These are phyloP conservation scores for Diaporthe amygdali DNA, from an alignment of 2,329 filamentous ascomycete species.

Conservation along the genomic window DNA sequence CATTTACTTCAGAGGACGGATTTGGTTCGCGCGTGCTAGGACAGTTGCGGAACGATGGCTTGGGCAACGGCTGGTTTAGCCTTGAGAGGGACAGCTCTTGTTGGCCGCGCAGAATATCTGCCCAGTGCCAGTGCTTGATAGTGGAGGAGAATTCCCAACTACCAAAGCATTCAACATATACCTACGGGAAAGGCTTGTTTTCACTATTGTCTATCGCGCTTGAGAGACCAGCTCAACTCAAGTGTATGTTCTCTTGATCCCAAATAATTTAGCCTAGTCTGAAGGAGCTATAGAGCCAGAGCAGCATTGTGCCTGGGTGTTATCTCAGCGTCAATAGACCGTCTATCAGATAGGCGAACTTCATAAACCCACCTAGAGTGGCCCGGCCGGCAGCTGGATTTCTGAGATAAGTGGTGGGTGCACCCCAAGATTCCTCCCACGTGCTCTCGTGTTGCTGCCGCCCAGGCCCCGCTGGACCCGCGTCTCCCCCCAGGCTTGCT, in stretches of 20 bases:
- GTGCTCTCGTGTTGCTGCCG: conserved; percentile 18
- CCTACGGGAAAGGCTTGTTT: too few relatives aligned
- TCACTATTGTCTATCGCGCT: too few relatives aligned
- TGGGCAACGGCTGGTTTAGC: not conserved
- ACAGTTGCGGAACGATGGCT: not conserved
- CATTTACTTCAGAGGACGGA: not conserved
- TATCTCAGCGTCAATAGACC: too few relatives aligned
- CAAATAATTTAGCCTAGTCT: too few relatives aligned
- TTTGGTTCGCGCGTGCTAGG: not conserved
- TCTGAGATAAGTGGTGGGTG: not conserved
- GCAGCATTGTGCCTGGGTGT: too few relatives aligned
- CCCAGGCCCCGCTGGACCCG: conserved; percentile 11
- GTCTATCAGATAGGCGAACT: too few relatives aligned
- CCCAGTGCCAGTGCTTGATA: not conserved
- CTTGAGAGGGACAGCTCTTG: not conserved
- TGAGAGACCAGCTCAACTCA: too few relatives aligned
- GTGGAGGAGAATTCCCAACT: too few relatives aligned
- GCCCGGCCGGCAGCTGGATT: not conserved
- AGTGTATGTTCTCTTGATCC: too few relatives aligned
- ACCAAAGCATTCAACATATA: too few relatives aligned
- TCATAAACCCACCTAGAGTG: not conserved
- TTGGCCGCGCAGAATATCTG: not conserved
- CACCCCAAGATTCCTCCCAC: not conserved
- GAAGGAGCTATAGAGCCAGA: too few relatives aligned
- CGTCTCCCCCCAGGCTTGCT: conserved; percentile 1